A percentile compares a stretch with the other conserved stretches of the same genome.
These are phyloP conservation scores for Cladosporium austrohemisphaericum DNA, from an alignment of 2,329 filamentous ascomycete genomes.

Conservation along the genomic window DNA sequence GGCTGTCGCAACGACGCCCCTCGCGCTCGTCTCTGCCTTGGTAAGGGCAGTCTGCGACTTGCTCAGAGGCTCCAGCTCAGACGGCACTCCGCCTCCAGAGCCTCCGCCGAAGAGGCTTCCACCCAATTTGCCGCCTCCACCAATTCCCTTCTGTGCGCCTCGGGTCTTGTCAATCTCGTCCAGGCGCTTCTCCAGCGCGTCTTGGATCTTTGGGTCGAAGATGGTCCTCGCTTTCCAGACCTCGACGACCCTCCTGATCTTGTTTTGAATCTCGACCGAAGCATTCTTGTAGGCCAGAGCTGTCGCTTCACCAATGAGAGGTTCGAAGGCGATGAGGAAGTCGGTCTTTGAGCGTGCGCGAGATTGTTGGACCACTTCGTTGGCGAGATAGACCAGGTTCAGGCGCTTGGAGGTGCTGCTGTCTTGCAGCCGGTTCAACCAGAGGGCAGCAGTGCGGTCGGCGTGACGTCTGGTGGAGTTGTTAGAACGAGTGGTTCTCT, in stretches of 20 bases:
- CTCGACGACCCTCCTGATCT: slow-evolving; percentile 83
- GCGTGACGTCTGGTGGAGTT: slow-evolving; percentile 70
- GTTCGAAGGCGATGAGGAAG: slow-evolving; percentile 86
- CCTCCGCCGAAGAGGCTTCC: slow-evolving; percentile 66
- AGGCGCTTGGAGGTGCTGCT: slow-evolving; percentile 81
- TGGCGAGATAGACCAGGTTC: slow-evolving; percentile 90
- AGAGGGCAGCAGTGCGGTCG: slow-evolving; percentile 84
- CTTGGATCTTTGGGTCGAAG: slow-evolving; percentile 76
- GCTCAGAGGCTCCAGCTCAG: slow-evolving; percentile 73
- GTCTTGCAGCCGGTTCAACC: slow-evolving; percentile 86
- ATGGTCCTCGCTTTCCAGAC: slow-evolving; percentile 88
- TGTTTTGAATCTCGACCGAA: slow-evolving; percentile 78
- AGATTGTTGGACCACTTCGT: slow-evolving; percentile 95
- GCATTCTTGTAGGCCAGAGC: slow-evolving; percentile 87
- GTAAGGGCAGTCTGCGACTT: slow-evolving; percentile 68
- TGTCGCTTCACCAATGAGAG: slow-evolving; percentile 87
- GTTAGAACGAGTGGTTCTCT: neutral
- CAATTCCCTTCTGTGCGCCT: slow-evolving; percentile 21
- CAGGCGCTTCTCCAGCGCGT: slow-evolving; percentile 73
- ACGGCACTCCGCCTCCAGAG: slow-evolving; percentile 56
- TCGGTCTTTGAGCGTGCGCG: slow-evolving; percentile 90
- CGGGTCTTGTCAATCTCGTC: slow-evolving; percentile 58
- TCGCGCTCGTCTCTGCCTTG: slow-evolving; percentile 67
- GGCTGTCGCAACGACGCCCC: slow-evolving; percentile 64
- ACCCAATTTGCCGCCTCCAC: slow-evolving; percentile 44